Evolutionary conservation across 1,139 yeast genomes (phyloP), one percentile per base, ranked within the genome.

Genomic region (Geotrichum histeridarum): DNA sequence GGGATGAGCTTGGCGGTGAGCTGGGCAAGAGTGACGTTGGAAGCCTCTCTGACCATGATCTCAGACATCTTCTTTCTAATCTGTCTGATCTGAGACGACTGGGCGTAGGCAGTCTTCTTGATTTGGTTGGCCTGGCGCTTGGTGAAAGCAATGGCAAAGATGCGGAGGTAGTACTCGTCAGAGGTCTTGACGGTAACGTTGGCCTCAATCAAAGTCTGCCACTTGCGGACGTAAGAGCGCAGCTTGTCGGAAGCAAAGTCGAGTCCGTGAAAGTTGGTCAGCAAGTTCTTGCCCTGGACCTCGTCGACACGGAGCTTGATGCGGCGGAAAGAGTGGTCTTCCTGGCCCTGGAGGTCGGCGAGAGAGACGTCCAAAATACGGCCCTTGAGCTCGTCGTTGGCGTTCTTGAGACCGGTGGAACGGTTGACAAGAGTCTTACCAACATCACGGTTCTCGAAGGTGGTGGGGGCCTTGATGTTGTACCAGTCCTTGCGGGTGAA

Each of bases 401-500:
- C 93, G 79, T 83, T 86, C 82, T 85, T 71, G 76, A 88, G 81
- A 85, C 96, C 95, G 67, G 95, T 84, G 62, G 94, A 84, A 75
- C 86, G 86, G 93, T 88, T 88, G 75, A 88, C 91, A 70, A 88
- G 79, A 67, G 96, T 88, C 84, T 87, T 87, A 76, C 96, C 96
- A 71, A 86, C 95, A 72, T 85, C 85, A 78, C 95, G 86, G 85
- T 85, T 85, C 77, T 86, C 95, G 71, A 87, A 88, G 69, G 95
- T 86, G 72, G 95, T 83, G 72, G 96, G 96, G 66, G 96, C 96
- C 82, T 88, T 87, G 79, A 88, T 85, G 76, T 84, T 91, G 77
- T 80, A 88, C 96, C 96, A 87, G 72, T 87, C 95, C 81, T 88
- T 88, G 77, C 86, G 86, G 83, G 93, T 80, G 88, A 87, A 87